Conservation (phyloP, 2,329 filamentous ascomycete genomes). For the Fusarium euwallaceae region DNA sequence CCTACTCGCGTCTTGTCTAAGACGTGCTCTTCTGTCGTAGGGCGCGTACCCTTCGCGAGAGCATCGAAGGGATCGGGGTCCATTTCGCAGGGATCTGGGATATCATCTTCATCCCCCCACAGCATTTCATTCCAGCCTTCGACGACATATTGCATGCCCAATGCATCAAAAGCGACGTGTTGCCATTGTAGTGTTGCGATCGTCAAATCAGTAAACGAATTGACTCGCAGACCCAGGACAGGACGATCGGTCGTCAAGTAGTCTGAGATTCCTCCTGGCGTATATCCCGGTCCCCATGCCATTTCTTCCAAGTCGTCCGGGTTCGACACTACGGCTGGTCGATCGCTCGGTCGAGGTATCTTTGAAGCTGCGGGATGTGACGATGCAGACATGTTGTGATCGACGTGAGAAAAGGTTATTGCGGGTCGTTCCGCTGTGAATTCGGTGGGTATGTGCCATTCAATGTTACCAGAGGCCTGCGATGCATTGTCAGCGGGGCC, state of each 20-base stretch:
- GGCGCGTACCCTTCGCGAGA: conserved; percentile 14
- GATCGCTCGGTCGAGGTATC: conserved; percentile 3
- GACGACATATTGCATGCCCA: conserved; percentile 9
- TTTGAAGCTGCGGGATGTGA: conserved; percentile 15
- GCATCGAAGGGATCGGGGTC: conserved; percentile 21
- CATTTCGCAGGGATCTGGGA: conserved; percentile 5
- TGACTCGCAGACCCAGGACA: conserved; percentile 11
- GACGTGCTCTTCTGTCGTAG: conserved; percentile 12
- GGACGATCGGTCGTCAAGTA: conserved; percentile 21
- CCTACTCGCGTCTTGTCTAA: conserved; percentile 7
- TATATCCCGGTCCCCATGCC: conserved; percentile 18
- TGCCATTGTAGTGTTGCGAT: conserved; percentile 19
- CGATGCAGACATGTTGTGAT: conserved; percentile 11
- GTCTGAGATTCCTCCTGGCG: conserved; percentile 13
- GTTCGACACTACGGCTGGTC: conserved; percentile 17
- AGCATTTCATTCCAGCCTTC: conserved; percentile 19
- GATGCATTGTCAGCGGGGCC: background rate
- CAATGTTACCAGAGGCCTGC: conserved; percentile 17
- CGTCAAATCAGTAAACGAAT: conserved; percentile 25
- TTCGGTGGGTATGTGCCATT: conserved; percentile 29
- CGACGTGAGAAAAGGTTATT: conserved; percentile 6
- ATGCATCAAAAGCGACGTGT: conserved; percentile 15
- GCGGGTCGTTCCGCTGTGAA: conserved; percentile 22
- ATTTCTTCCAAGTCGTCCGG: conserved; percentile 24
- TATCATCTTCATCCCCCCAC: conserved; percentile 11